These are phyloP conservation scores for Friedmanniomyces endolithicus DNA, from an alignment of 495 filamentous ascomycete species.

Conservation along the genomic window DNA sequence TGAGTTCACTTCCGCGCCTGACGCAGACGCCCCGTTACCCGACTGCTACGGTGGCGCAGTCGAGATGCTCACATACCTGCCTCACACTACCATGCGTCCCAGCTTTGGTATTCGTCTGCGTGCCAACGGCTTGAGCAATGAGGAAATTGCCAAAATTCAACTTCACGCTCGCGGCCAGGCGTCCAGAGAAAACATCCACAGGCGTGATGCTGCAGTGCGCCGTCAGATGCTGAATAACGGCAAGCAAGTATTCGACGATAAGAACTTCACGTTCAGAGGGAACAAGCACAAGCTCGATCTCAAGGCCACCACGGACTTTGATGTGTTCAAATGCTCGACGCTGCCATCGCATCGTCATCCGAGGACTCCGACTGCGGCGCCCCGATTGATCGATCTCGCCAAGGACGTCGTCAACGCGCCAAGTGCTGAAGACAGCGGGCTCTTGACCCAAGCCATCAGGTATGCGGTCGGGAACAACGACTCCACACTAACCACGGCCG, in stretches of 20 bases:
- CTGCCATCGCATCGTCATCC: neutral
- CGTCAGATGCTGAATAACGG: neutral
- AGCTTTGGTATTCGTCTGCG: neutral
- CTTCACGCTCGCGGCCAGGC: neutral
- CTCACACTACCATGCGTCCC: neutral
- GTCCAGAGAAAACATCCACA: neutral
- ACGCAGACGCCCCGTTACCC: neutral
- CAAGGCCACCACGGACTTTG: neutral
- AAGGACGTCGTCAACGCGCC: neutral
- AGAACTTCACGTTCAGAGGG: neutral
- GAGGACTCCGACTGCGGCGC: neutral
- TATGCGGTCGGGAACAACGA: neutral
- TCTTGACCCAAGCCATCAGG: neutral
- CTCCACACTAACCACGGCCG: neutral
- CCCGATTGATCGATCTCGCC: neutral
- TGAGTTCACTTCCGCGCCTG: neutral
- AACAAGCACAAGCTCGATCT: neutral
- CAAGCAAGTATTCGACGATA: neutral
- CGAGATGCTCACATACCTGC: neutral
- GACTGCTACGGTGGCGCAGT: neutral
- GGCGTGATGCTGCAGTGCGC: neutral
- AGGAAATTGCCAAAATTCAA: neutral
- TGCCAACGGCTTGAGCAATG: neutral
- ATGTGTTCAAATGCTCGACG: neutral
- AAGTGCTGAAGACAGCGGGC: neutral